Conservation (phyloP, 1,139 yeast genomes). For the Diutina sp. region DNA sequence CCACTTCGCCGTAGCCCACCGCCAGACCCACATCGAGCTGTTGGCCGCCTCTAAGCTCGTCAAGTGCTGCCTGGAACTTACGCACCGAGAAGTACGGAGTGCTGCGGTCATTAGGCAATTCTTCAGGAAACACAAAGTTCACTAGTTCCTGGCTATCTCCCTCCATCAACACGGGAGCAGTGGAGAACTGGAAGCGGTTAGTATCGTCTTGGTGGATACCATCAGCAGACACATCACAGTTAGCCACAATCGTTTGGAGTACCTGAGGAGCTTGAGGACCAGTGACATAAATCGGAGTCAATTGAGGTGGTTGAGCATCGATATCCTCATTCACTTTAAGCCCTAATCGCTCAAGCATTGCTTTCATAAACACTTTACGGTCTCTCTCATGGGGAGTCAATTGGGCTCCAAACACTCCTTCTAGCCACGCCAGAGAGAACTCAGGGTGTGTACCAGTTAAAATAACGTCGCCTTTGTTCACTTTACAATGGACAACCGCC, state of each 20-base stretch:
- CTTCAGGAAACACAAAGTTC: neutral
- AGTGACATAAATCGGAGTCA: slow-evolving; percentile 47
- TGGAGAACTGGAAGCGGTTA: neutral
- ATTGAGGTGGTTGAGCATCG: slow-evolving; percentile 41
- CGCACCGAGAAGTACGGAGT: slow-evolving; percentile 67
- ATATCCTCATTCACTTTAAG: slow-evolving; percentile 47
- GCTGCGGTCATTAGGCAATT: slow-evolving; percentile 10
- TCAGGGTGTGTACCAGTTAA: slow-evolving; percentile 92
- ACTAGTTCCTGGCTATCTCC: neutral
- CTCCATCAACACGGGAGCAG: neutral
- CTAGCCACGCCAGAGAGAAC: slow-evolving; percentile 45
- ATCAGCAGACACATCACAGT: neutral
- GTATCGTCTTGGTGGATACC: neutral
- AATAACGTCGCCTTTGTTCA: slow-evolving; percentile 67
- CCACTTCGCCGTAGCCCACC: slow-evolving; percentile 73
- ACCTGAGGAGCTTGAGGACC: neutral
- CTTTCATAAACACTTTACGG: slow-evolving; percentile 44
- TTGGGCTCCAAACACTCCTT: slow-evolving; percentile 18
- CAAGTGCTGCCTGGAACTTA: slow-evolving; percentile 38
- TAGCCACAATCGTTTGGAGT: neutral
- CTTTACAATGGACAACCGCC: slow-evolving; percentile 52
- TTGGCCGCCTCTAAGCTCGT: slow-evolving; percentile 13
- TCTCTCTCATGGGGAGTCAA: slow-evolving; percentile 28
- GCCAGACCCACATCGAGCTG: slow-evolving; percentile 38
- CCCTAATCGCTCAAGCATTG: slow-evolving; percentile 47